A percentile compares a stretch with the other conserved stretches of the same genome.
Evolutionary conservation across 257 asterid species (phyloP).

Genomic region (Fraxinus anomala): DNA sequence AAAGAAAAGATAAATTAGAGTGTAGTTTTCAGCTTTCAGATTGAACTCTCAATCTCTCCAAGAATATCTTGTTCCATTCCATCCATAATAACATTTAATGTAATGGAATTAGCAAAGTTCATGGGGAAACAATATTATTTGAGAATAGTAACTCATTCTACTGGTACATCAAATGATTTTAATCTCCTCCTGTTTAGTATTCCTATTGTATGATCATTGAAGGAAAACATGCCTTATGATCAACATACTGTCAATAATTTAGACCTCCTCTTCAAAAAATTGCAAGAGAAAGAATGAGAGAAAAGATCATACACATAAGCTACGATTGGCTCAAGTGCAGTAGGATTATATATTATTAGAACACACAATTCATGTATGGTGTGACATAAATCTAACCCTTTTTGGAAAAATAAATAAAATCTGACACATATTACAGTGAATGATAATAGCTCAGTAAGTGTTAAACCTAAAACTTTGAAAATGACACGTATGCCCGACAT

Average conservation of each 20-base stretch:
- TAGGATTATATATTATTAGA: neutral
- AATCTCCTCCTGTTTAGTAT: no score
- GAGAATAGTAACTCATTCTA: neutral
- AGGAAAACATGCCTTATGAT: neutral
- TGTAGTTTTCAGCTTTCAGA: neutral
- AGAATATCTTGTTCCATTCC: neutral
- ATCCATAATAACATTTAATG: neutral
- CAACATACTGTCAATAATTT: neutral
- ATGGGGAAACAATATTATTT: neutral
- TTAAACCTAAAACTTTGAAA: neutral
- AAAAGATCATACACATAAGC: neutral
- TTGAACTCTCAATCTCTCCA: neutral
- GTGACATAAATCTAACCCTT: no score
- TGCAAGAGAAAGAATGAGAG: neutral
- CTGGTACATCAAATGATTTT: neutral
- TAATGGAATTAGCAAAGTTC: neutral
- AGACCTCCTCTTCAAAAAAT: neutral
- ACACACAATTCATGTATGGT: neutral
- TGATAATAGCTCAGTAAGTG: neutral
- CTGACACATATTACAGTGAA: no score
- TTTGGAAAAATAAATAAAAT: no score
- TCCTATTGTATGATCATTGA: no score
- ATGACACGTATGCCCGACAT: neutral
- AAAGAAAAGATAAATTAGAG: neutral
- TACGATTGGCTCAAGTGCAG: neutral